These are phyloP conservation scores for Aspergillus funiculosus DNA, from an alignment of 495 filamentous ascomycete genomes.

Conservation along the genomic window DNA sequence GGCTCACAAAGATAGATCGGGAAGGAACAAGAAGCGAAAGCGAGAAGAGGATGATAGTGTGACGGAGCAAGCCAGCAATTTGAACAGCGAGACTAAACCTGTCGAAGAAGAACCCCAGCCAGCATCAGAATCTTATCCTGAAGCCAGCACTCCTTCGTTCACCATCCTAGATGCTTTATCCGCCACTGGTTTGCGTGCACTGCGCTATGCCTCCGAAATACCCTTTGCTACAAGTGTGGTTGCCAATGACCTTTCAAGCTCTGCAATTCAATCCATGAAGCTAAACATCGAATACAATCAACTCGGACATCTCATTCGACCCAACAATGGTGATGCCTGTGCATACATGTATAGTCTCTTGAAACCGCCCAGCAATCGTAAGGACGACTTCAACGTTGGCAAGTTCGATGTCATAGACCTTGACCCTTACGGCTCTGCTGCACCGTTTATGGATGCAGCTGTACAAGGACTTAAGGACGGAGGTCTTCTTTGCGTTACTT, in stretches of 20 bases:
- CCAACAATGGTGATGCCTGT: slow-evolving; percentile 73
- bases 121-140: slow-evolving; percentile 4
- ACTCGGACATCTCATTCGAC: slow-evolving; percentile 60
- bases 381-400: slow-evolving; percentile 10
- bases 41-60: slow-evolving; percentile 20
- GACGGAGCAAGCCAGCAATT: slow-evolving; percentile 4
- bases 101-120: slow-evolving; percentile 2
- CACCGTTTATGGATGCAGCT: slow-evolving; percentile 84
- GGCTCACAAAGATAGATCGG: slow-evolving; percentile 30
- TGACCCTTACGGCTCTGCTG: slow-evolving; percentile 91
- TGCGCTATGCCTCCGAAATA: slow-evolving; percentile 88
- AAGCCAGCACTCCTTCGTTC: slow-evolving; percentile 40
- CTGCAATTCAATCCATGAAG: slow-evolving; percentile 74
- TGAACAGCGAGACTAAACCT: slow-evolving; percentile 1
- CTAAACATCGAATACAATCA: slow-evolving; percentile 79
- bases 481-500: slow-evolving; percentile 89
- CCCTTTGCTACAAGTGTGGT: slow-evolving; percentile 75
- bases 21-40: slow-evolving; percentile 49
- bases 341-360: slow-evolving; percentile 78
- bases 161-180: slow-evolving; percentile 91
- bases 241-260: slow-evolving; percentile 77
- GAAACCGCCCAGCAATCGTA: slow-evolving; percentile 14
- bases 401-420: slow-evolving; percentile 91
- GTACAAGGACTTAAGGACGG: slow-evolving; percentile 78
- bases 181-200: slow-evolving; percentile 84